A percentile compares a stretch with the other conserved stretches of the same genome.
phyloP scores from a whole-genome alignment of 495 filamentous ascomycete genomes.

The Aspergillus haitiensis region DNA sequence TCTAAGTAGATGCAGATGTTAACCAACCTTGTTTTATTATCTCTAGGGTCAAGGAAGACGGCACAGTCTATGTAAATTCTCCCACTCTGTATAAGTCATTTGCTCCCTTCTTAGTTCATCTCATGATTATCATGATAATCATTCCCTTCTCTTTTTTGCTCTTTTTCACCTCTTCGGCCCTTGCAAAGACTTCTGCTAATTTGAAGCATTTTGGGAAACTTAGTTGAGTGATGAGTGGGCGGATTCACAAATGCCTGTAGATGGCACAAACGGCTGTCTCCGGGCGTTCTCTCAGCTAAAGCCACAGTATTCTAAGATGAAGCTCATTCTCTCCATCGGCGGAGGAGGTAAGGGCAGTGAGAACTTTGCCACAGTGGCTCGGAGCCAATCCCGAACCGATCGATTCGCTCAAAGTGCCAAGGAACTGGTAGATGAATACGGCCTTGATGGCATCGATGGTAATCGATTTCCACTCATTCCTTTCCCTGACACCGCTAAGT shows the following conservation, averaged over 20 bases:
- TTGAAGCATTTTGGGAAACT: slow-evolving; percentile 12
- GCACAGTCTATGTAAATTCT: slow-evolving; percentile 70
- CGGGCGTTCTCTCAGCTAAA: slow-evolving; percentile 75
- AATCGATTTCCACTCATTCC: slow-evolving; percentile 22
- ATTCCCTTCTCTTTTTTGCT: neutral
- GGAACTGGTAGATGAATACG: slow-evolving; percentile 70
- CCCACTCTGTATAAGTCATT: neutral
- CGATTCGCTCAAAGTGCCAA: slow-evolving; percentile 73
- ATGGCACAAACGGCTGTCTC: slow-evolving; percentile 75
- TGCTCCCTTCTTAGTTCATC: too few relatives aligned
- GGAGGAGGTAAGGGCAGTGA: slow-evolving; percentile 75
- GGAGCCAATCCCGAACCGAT: slow-evolving; percentile 57
- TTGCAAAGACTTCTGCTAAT: slow-evolving; percentile 23
- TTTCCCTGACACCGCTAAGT: neutral
- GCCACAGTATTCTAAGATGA: slow-evolving; percentile 69
- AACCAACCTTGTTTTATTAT: slow-evolving; percentile 33
- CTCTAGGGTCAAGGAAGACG: slow-evolving; percentile 71
- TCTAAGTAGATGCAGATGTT: slow-evolving; percentile 27
- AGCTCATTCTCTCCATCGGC: slow-evolving; percentile 84
- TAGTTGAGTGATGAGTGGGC: slow-evolving; percentile 88
- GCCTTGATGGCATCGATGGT: slow-evolving; percentile 88
- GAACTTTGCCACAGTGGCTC: slow-evolving; percentile 73
- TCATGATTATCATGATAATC: too few relatives aligned
- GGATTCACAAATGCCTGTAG: slow-evolving; percentile 75
- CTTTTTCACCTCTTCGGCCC: slow-evolving; percentile 9